These are phyloP conservation scores for Colletotrichum liaoningense DNA, from an alignment of 2,329 filamentous ascomycete species.

Conservation along the genomic window DNA sequence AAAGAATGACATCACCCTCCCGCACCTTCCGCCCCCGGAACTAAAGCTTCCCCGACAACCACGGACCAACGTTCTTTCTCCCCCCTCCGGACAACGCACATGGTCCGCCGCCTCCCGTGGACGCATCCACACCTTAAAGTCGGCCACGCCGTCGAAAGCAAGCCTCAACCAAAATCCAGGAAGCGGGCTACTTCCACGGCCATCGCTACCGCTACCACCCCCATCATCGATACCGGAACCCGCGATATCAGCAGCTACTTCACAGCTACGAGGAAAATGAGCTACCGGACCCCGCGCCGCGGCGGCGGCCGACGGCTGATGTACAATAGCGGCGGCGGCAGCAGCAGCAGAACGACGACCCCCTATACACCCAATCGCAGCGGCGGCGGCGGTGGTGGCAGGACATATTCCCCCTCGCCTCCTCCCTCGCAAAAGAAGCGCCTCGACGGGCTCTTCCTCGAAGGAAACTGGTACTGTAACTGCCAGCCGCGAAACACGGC, in stretches of 20 bases:
- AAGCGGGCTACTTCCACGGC: neutral
- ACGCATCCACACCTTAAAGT: conserved; percentile 31
- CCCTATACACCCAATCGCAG: neutral
- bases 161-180: neutral
- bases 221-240: neutral
- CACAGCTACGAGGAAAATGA: conserved; percentile 4
- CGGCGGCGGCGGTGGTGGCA: neutral
- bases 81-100: neutral
- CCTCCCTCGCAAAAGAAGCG: conserved; percentile 43
- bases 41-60: neutral
- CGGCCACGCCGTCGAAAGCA: neutral
- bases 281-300: conserved; percentile 15
- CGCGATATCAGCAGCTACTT: neutral
- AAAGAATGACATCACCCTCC: conserved; percentile 12
- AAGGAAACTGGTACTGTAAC: conserved; percentile 54
- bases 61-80: neutral
- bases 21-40: neutral
- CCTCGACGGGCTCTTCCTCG: conserved; percentile 46
- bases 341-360: neutral
- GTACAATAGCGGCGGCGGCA: neutral
- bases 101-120: conserved; percentile 34
- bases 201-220: neutral
- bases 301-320: conserved; percentile 23
- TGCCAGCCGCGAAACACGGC: conserved; percentile 54
- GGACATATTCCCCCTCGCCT: conserved; percentile 9